A percentile compares a stretch with the other conserved stretches of the same genome.
Conservation (phyloP, 169 alveolate species). For the Cryptosporidium felis region DNA sequence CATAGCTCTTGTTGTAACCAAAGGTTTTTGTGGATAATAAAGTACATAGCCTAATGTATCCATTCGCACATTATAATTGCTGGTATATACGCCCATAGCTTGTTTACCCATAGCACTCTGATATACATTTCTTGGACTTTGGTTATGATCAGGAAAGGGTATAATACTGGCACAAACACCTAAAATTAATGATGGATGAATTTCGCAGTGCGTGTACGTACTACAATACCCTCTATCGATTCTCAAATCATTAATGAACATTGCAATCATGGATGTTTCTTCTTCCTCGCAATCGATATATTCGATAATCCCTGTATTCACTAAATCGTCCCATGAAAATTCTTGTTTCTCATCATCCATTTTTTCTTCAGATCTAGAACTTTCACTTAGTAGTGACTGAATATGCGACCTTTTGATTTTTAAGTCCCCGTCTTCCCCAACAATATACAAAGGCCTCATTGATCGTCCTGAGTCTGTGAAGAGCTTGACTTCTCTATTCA, state of each 20-base stretch:
- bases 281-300: constrained; percentile 99
- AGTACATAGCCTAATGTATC: constrained; percentile 98
- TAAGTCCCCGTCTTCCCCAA: constrained; percentile 87
- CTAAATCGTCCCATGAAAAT: constrained; percentile 86
- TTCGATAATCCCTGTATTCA: constrained; percentile 95
- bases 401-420: constrained; percentile 85
- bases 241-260: constrained; percentile 93
- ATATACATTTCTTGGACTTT: constrained; percentile 98
- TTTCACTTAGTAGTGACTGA: constrained; percentile 1
- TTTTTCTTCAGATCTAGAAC: constrained; percentile 22
- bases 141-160: constrained; percentile 99
- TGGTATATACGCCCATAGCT: constrained; percentile 99
- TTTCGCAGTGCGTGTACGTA: constrained; percentile 99
- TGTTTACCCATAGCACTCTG: constrained; percentile 99
- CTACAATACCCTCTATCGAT: constrained; percentile 83
- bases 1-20: constrained; percentile 97
- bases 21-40: constrained; percentile 98
- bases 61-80: constrained; percentile 96
- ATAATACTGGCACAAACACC: constrained; percentile 99
- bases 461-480: constrained; percentile 99
- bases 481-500: constrained; percentile 91
- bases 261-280: constrained; percentile 99
- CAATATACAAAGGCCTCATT: constrained; percentile 97
- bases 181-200: constrained; percentile 99
- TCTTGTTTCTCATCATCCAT: constrained; percentile 72